phyloP scores from a whole-genome alignment of 495 filamentous ascomycete genomes.

The Parathielavia appendiculata region DNA sequence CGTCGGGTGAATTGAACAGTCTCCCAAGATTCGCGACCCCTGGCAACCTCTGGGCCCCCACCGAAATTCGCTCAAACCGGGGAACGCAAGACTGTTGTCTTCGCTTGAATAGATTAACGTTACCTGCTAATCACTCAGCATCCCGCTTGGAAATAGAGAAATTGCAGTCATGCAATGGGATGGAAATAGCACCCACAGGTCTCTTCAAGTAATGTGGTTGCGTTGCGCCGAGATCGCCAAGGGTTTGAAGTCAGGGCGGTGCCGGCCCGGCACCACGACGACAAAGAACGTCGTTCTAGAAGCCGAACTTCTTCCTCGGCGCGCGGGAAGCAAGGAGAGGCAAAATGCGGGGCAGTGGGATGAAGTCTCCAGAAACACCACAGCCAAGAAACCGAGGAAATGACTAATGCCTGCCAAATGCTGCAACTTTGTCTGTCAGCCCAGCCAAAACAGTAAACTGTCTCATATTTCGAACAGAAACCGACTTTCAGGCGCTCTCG shows the following conservation, averaged over 20 bases:
- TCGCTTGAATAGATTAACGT: background rate
- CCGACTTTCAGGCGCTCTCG: background rate
- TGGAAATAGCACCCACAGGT: too few species aligned
- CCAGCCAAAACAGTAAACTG: background rate
- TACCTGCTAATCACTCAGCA: background rate
- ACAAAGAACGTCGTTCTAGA: too few species aligned
- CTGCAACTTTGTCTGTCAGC: conserved; percentile 9
- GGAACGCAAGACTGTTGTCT: too few species aligned
- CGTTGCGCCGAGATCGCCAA: too few species aligned
- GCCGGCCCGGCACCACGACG: too few species aligned
- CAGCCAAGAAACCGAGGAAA: conserved; percentile 1
- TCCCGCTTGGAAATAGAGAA: background rate
- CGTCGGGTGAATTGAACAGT: background rate
- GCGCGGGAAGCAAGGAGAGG: background rate
- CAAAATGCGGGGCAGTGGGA: conserved; percentile 9
- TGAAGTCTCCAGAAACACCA: conserved; percentile 4
- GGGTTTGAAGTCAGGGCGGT: too few species aligned
- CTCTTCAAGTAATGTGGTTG: background rate
- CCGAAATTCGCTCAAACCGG: background rate
- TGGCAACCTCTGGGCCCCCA: background rate
- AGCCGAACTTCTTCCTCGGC: background rate
- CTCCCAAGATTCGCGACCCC: background rate
- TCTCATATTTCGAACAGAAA: conserved; percentile 4
- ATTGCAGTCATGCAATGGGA: too few species aligned
- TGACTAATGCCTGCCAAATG: conserved; percentile 25